A percentile compares a stretch with the other conserved stretches of the same genome.
Evolutionary conservation across 2,329 filamentous ascomycete species (phyloP).

Genomic region (Ilyonectria robusta): DNA sequence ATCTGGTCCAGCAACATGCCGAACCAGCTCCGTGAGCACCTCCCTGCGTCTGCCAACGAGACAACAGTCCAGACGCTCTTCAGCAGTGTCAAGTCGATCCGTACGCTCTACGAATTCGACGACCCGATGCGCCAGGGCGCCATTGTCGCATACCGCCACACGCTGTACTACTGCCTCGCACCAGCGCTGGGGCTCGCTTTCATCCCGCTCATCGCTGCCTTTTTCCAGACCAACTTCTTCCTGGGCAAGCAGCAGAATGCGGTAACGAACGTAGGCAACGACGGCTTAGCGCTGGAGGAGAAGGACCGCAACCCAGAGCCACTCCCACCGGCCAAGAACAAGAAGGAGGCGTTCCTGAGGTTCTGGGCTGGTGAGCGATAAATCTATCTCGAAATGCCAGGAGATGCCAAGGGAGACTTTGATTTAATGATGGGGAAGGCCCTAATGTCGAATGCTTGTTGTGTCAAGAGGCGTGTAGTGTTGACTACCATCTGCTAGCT

Average conservation of each 20-base stretch:
- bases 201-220: conserved; percentile 52
- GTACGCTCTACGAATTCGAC: conserved; percentile 49
- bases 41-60: conserved; percentile 42
- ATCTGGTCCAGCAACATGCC: conserved; percentile 54
- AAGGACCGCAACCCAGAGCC: conserved; percentile 38
- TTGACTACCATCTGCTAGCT: no score
- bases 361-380: conserved; percentile 44
- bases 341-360: conserved; percentile 46
- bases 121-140: conserved; percentile 53
- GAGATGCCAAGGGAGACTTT: not conserved
- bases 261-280: conserved; percentile 47
- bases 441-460: not conserved
- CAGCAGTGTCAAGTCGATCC: conserved; percentile 52
- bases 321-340: conserved; percentile 35
- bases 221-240: conserved; percentile 57
- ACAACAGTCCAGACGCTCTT: conserved; percentile 48
- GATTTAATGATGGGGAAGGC: not conserved
- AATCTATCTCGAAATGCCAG: not conserved
- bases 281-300: conserved; percentile 42
- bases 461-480: no score
- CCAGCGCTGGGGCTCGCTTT: conserved; percentile 51
- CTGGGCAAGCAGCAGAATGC: conserved; percentile 51
- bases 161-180: conserved; percentile 54
- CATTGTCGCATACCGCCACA: conserved; percentile 50
- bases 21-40: conserved; percentile 40